Evolutionary conservation across 495 filamentous ascomycete genomes (phyloP).

Genomic region (Xylaria flabelliformis): DNA sequence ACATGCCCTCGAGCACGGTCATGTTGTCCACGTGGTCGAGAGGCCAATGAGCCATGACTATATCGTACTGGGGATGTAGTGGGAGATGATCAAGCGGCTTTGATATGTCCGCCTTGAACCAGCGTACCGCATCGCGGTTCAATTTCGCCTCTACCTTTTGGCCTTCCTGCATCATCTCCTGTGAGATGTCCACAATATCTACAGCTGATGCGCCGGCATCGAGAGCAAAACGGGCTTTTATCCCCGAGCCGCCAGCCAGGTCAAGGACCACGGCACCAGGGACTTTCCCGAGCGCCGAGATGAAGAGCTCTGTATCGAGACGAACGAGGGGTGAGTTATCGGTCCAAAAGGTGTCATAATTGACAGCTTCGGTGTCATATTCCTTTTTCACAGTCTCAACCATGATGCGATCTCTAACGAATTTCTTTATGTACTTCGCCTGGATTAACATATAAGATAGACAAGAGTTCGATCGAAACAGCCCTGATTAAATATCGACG

Average conservation of each 20-base stretch:
- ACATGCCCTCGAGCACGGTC: constrained; percentile 40
- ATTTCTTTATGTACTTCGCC: too few relatives aligned
- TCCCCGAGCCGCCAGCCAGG: constrained; percentile 47
- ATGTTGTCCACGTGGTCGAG: constrained; percentile 38
- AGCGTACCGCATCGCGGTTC: constrained; percentile 20
- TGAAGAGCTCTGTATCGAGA: constrained; percentile 36
- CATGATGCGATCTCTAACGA: not conserved
- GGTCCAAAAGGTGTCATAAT: constrained; percentile 8
- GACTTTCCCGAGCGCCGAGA: constrained; percentile 29
- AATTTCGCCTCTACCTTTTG: not conserved
- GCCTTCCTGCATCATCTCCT: constrained; percentile 37
- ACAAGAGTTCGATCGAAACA: not conserved
- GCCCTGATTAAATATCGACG: not conserved
- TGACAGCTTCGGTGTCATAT: not conserved
- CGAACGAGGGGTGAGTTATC: not conserved
- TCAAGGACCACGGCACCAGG: constrained; percentile 42
- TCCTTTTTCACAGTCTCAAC: not conserved
- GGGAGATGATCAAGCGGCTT: constrained; percentile 35
- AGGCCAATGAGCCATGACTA: constrained; percentile 39
- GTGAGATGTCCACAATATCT: constrained; percentile 43
- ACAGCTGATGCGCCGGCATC: constrained; percentile 36
- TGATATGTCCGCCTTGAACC: constrained; percentile 34
- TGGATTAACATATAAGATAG: not conserved
- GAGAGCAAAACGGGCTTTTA: constrained; percentile 38
- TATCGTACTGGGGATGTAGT: constrained; percentile 36